Evolutionary conservation across 306 rosid genomes (phyloP).

Genomic region (Alnus rubra): DNA sequence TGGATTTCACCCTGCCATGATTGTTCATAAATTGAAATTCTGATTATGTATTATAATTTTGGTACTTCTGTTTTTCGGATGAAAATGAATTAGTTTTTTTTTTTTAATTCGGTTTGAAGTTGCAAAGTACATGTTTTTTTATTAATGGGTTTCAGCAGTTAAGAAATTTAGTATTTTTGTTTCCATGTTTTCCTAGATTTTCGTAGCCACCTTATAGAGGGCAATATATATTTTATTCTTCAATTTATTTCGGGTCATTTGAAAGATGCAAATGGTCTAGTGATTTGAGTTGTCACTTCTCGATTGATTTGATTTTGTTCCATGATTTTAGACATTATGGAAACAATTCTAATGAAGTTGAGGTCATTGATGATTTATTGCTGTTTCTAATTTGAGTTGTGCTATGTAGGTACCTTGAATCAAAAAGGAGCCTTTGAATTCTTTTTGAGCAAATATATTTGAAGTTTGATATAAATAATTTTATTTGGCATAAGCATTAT

Average conservation of each 20-base stretch:
- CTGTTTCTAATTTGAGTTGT: background rate
- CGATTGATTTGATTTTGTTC: background rate
- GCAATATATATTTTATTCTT: background rate
- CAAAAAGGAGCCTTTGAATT: background rate
- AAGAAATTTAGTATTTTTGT: conserved; percentile 1
- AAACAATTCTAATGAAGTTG: background rate
- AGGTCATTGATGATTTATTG: background rate
- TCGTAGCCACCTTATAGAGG: background rate
- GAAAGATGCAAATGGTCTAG: background rate
- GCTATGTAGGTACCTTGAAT: background rate
- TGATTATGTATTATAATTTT: background rate
- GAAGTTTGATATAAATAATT: conserved; percentile 14
- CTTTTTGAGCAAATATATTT: background rate
- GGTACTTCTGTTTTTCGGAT: background rate
- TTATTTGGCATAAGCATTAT: conserved; percentile 22
- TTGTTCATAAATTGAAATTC: background rate
- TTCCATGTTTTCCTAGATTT: background rate
- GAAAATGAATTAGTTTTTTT: background rate
- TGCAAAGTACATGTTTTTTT: background rate
- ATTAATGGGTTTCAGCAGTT: background rate
- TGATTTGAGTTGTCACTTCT: background rate
- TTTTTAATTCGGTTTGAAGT: background rate
- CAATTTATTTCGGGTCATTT: background rate
- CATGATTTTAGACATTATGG: background rate
- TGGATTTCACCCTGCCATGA: background rate